Conservation (phyloP, 345 rosid genomes). For the Microcos paniculata region DNA sequence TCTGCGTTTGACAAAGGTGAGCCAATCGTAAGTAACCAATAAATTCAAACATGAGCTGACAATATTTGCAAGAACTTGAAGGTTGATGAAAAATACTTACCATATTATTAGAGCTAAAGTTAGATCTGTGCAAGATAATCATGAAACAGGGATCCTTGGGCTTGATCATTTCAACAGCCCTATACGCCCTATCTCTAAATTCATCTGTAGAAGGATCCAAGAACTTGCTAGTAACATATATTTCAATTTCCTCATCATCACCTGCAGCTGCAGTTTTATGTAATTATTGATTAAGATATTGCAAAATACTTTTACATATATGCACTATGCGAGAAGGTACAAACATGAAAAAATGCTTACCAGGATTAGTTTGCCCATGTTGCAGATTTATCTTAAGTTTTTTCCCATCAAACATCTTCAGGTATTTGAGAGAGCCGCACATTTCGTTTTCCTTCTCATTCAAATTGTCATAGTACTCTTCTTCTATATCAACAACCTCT, state of each 20-base stretch:
- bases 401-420: background rate
- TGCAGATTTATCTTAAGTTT: background rate
- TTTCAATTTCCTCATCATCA: background rate
- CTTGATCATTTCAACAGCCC: slow-evolving; percentile 32
- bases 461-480: no score
- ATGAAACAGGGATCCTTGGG: slow-evolving; percentile 40
- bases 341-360: slow-evolving; percentile 28
- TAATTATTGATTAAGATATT: background rate
- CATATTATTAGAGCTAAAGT: background rate
- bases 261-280: background rate
- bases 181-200: slow-evolving; percentile 33
- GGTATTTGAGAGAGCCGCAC: no score
- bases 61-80: background rate
- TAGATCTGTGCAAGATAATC: slow-evolving; percentile 17
- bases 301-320: background rate
- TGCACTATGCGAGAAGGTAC: no score
- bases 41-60: background rate
- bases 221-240: slow-evolving; percentile 15
- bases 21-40: no score
- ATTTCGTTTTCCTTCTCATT: no score
- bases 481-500: no score
- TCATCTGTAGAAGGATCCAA: slow-evolving; percentile 1
- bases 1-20: slow-evolving; percentile 9
- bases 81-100: background rate
- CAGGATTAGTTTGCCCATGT: slow-evolving; percentile 15